A percentile compares a stretch with the other conserved stretches of the same genome.
Evolutionary conservation across 78 protist species (phyloP).

Genomic region (Dictyostelium brefeldianum): DNA sequence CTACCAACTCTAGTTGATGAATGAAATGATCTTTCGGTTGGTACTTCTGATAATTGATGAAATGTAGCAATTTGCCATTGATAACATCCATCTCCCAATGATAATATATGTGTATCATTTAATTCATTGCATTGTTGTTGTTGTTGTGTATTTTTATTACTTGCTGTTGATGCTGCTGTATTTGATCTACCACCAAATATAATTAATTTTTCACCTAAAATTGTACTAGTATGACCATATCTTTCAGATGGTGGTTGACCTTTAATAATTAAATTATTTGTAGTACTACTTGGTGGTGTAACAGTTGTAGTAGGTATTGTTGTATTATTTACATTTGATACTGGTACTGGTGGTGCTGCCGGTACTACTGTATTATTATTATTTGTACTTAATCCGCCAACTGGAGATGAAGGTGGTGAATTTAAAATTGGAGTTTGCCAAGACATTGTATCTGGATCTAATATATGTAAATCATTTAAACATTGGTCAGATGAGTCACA

Average conservation of each 20-base stretch:
- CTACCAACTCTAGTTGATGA: slow-evolving; percentile 69
- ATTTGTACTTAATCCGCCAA: background rate
- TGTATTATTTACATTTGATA: too few relatives aligned
- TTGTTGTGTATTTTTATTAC: too few relatives aligned
- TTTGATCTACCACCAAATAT: slow-evolving; percentile 52
- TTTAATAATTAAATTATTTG: background rate
- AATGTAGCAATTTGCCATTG: slow-evolving; percentile 14
- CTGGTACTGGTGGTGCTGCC: too few relatives aligned
- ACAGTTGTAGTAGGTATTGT: too few relatives aligned
- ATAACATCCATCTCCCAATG: slow-evolving; percentile 7
- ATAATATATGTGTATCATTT: slow-evolving; percentile 61
- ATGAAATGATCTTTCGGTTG: slow-evolving; percentile 69
- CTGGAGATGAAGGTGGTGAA: background rate
- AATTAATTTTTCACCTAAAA: slow-evolving; percentile 65
- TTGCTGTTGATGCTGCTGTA: background rate
- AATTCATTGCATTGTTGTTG: background rate
- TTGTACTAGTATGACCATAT: slow-evolving; percentile 64
- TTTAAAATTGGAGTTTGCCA: slow-evolving; percentile 2
- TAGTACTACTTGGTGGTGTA: background rate
- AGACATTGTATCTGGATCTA: slow-evolving; percentile 74
- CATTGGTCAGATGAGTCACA: slow-evolving; percentile 21
- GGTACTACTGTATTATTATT: background rate
- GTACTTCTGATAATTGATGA: slow-evolving; percentile 27
- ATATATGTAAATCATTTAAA: slow-evolving; percentile 38
- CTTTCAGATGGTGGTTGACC: slow-evolving; percentile 61